Conservation (phyloP, 1,284 basidiomycete species). For the Ceratobasidium sp. region DNA sequence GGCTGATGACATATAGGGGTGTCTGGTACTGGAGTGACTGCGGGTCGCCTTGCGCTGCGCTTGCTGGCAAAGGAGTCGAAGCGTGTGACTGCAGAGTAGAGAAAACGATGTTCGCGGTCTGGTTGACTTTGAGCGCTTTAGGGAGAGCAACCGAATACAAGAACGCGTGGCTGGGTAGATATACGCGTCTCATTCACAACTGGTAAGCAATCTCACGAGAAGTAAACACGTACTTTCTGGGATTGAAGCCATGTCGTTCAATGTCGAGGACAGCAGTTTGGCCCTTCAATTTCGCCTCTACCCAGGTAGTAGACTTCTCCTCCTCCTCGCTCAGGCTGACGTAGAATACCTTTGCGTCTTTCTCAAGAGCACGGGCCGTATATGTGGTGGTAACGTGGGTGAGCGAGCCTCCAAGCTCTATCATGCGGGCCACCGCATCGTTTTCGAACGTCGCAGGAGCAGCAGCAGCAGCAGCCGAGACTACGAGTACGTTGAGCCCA, state of each 20-base stretch:
- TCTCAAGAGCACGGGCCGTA: conserved; percentile 75
- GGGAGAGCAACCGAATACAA: conserved; percentile 57
- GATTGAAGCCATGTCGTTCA: conserved; percentile 59
- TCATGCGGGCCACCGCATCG: conserved; percentile 81
- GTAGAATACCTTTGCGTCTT: conserved; percentile 69
- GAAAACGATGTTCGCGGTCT: conserved; percentile 75
- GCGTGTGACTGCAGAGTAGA: conserved; percentile 78
- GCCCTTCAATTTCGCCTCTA: conserved; percentile 80
- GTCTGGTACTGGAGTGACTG: conserved; percentile 82
- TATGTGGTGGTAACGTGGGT: conserved; percentile 88
- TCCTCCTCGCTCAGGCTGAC: conserved; percentile 73
- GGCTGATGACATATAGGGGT: conserved; percentile 79
- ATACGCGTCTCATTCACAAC: conserved; percentile 12
- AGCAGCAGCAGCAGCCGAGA: background rate
- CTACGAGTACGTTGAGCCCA: conserved; percentile 7
- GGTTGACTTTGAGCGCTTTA: conserved; percentile 58
- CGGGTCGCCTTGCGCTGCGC: conserved; percentile 77
- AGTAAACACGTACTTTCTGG: conserved; percentile 58
- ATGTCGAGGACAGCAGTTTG: conserved; percentile 65
- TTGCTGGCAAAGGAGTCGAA: conserved; percentile 75
- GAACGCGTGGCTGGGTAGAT: conserved; percentile 50
- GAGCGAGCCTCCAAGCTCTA: conserved; percentile 87
- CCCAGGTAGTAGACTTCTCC: conserved; percentile 72
- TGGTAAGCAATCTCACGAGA: background rate
- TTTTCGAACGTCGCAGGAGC: conserved; percentile 71